Percentiles rank a stretch among this genome's conserved stretches.
phyloP scores from a whole-genome alignment of 768 basidiomycete genomes.

The Crucibulum laeve region DNA sequence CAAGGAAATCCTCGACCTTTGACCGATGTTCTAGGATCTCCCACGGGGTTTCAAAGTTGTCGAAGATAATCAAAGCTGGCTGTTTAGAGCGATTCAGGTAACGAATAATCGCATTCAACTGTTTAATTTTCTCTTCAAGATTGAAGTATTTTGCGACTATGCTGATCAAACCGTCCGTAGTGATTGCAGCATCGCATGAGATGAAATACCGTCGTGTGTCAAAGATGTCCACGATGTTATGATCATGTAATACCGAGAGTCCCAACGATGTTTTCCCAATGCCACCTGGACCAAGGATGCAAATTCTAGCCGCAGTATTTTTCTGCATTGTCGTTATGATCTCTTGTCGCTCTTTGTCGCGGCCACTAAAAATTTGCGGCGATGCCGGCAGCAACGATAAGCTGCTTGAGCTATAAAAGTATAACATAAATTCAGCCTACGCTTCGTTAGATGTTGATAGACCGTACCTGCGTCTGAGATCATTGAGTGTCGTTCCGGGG shows the following conservation, averaged over 20 bases:
- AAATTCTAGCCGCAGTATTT: background rate
- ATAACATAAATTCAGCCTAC: background rate
- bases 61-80: background rate
- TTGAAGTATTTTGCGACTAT: background rate
- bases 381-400: background rate
- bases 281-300: background rate
- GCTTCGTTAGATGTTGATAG: background rate
- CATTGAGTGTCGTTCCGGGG: background rate
- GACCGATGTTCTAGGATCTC: background rate
- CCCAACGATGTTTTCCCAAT: background rate
- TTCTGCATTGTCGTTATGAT: background rate
- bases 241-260: background rate
- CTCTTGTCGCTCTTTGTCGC: background rate
- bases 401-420: background rate
- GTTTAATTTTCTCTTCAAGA: background rate
- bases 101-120: background rate
- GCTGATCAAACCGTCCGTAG: background rate
- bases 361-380: background rate
- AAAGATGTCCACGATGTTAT: background rate
- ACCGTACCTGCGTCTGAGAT: background rate
- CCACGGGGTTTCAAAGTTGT: background rate
- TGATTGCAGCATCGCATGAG: background rate
- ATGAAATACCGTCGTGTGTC: background rate
- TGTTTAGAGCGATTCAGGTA: background rate
- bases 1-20: background rate